These are phyloP conservation scores for Capsicum rhomboideum DNA, from an alignment of 257 asterid species.

Conservation along the genomic window DNA sequence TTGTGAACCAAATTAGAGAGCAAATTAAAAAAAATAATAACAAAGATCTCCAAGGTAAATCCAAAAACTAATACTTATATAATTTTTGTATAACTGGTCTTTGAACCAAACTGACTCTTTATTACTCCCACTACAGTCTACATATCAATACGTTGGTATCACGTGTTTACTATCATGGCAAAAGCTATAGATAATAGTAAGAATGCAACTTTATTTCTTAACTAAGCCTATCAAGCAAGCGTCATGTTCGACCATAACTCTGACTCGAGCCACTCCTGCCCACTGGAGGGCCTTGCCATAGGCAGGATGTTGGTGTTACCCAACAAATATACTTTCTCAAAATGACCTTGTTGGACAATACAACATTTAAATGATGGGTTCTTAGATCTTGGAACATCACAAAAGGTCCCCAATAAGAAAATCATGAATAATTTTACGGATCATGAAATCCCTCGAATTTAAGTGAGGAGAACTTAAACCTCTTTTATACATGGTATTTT, in stretches of 20 bases:
- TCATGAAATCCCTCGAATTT: neutral
- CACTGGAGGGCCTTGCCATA: too few relatives aligned
- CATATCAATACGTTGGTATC: too few relatives aligned
- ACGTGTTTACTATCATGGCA: too few relatives aligned
- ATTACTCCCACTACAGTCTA: too few relatives aligned
- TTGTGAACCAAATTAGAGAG: neutral
- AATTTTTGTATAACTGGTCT: neutral
- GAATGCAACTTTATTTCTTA: too few relatives aligned
- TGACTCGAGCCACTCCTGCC: too few relatives aligned
- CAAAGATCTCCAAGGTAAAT: neutral
- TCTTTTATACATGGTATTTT: neutral
- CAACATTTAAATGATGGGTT: neutral
- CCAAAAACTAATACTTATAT: neutral
- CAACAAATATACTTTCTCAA: neutral
- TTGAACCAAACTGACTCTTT: neutral
- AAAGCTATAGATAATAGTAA: too few relatives aligned
- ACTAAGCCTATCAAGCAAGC: too few relatives aligned
- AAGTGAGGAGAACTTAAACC: neutral
- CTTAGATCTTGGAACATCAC: neutral
- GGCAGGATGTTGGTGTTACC: too few relatives aligned
- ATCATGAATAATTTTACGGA: neutral
- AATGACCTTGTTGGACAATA: neutral
- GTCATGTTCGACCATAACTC: too few relatives aligned
- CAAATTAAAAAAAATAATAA: too few relatives aligned
- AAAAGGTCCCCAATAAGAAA: neutral